Evolutionary conservation across 2,329 filamentous ascomycete species (phyloP), one percentile per base, ranked within the genome.

Genomic region (Penicillium sp.): DNA sequence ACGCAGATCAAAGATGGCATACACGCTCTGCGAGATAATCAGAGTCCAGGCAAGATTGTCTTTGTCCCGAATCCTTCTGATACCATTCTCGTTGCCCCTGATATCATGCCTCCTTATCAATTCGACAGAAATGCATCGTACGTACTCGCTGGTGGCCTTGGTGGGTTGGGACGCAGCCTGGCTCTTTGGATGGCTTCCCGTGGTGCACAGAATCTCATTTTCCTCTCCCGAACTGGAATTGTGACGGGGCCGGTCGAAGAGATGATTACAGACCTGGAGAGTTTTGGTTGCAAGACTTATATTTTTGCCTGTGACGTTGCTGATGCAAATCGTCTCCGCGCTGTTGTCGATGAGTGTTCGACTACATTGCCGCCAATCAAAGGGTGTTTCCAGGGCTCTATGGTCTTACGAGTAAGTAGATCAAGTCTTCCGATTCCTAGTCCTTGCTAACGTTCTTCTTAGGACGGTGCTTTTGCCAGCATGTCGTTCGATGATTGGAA

Each of bases 401-500:
- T 65, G 63, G 57, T 61, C 1, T 26, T 64, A 6, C 51, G 50
- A 15, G 62, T 64, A 56, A 47, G 58, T 58, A 13, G 3, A 6
- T 4, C 5, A 24, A 26, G 0, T 3, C 24, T 13, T 9, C 15
- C 1, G 0, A 5, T 9, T 2, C 12, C 34, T 15, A 21, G 8
- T 12, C 16, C 21, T 15, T 29, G 15, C 45, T 58, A 29, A 57
- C 34, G 39, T 29, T 3, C 15, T 8, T 6, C 12, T 3, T 15
- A 63, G 60, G 60, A 63, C 39, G 55, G 53, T 2, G 23, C 55
- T 4, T 63, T 63, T 13, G 47, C 51, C 2, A 43, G 49, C 5
- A 75, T 79, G 70, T 65, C 63, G 0, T 71, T 71, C 33, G 60
- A 67, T 2, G 64, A 77, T 41, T 79, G 70, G 64, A 63, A 63